Evolutionary conservation across 371 early-diverging fungal genomes (phyloP), one percentile per base, ranked within the genome.

Genomic region (Saksenaea vasiformis): DNA sequence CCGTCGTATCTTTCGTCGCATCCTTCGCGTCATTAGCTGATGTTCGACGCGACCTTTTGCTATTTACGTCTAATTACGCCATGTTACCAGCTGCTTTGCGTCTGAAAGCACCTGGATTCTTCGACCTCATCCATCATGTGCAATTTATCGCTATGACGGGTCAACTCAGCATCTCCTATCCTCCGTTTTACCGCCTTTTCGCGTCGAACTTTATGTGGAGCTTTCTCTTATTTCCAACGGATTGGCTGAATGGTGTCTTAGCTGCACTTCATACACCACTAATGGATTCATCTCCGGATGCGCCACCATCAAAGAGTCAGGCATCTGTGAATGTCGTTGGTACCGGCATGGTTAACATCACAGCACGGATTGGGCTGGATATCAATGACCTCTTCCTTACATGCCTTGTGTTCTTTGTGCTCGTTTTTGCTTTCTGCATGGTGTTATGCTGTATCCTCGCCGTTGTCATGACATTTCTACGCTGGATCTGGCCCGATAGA

Each of bases 121-220:
- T 83, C 54, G 86, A 86, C 60, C 51, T 86, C 19, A 64, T 86
- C 22, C 77, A 72, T 56, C 82, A 86, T 56, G 72, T 80, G 0
- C 86, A 86, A 58, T 86, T 84, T 47, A 79, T 86, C 55, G 75
- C 81, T 11, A 70, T 71, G 37, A 72, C 75, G 1, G 84, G 84
- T 0, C 80, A 74, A 51, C 76, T 86, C 58, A 80, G 76, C 24
- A 53, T 86, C 44, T 68, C 73, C 54, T 86, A 86, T 58, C 86
- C 86, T 5, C 62, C 70, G 5, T 86, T 86, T 47, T 82, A 83
- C 56, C 62, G 74, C 0, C 68, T 85, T 5, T 84, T 86, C 61
- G 74, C 81, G 0, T 78, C 85, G 0, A 79, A 83, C 56, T 86
- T 86, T 55, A 70, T 82, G 14, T 86, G 86, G 86, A 80, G 83